Evolutionary conservation across 306 rosid species (phyloP), one percentile per base, ranked within the genome.

Genomic region (Vachellia collinsii): DNA sequence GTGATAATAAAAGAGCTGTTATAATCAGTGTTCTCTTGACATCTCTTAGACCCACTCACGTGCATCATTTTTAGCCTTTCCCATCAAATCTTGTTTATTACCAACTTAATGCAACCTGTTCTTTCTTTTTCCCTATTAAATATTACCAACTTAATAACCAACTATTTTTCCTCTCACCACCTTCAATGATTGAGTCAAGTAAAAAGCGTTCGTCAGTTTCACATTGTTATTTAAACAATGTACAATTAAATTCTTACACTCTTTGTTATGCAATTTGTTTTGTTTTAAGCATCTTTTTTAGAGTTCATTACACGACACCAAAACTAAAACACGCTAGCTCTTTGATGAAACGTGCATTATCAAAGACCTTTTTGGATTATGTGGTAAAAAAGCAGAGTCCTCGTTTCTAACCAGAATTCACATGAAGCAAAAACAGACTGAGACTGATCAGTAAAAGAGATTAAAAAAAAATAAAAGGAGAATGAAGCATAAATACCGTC

Each of bases 11-110:
- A 2, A 87, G 94, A 88, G 87, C 85, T 94, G 95, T 93, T 93
- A 88, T 85, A 86, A 89, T 94, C 94, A 88, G 90, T 90, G 95
- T 92, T 83, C 86, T 89, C 86, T 89, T 87, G 87, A 91, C 94
- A 83, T 89, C 89, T 78, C 87, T 76, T 82, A 90, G 91, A 88
- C 97, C 93, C 94, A 90, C 88, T 95, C 99, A 95, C 98, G 96
- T 90, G 99, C 85, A 85, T 42, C 86, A 81, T 82, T 74, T 84
- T 64, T 29, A 29, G 88, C 83, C 88, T 77, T 88, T 89, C 83
- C 75, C 89, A 87, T 81, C 88, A 72, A 63, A 75, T 54, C 83
- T 85, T 78, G 43, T 75, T 80, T 54, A 83, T 75, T 47, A 72
- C 80, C 58, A 68, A 72, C 34, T 58, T 77, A 47, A 61, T 51